Conservation (phyloP, 2,329 filamentous ascomycete genomes). For the Stagonosporopsis cucurbitacearum region DNA sequence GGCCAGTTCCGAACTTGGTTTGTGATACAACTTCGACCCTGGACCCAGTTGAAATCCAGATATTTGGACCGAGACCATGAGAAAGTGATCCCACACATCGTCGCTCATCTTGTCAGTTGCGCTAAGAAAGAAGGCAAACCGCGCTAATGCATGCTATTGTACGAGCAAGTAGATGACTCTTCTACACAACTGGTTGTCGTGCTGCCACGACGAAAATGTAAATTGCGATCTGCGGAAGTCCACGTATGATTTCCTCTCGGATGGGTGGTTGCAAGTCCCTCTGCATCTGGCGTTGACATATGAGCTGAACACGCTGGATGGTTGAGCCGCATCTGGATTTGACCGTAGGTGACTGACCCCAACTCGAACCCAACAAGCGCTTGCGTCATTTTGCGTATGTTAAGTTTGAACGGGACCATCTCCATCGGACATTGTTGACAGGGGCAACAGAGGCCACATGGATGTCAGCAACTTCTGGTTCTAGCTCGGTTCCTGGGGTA, state of each 20-base stretch:
- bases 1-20: no score
- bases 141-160: neutral
- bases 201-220: neutral
- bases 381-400: neutral
- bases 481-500: no score
- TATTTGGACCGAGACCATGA: neutral
- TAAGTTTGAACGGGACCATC: neutral
- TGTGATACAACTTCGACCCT: neutral
- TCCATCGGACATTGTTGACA: neutral
- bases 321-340: neutral
- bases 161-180: neutral
- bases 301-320: neutral
- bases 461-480: neutral
- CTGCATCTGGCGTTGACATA: neutral
- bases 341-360: neutral
- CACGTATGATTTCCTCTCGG: neutral
- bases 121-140: neutral
- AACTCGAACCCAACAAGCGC: neutral
- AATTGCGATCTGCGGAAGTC: neutral
- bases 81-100: neutral
- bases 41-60: neutral
- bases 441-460: neutral
- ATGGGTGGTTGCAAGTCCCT: neutral
- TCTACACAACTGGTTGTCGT: neutral
- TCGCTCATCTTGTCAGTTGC: neutral